phyloP scores from a whole-genome alignment of 177 flowering plant genomes.

The Tripterygium wilfordii region DNA sequence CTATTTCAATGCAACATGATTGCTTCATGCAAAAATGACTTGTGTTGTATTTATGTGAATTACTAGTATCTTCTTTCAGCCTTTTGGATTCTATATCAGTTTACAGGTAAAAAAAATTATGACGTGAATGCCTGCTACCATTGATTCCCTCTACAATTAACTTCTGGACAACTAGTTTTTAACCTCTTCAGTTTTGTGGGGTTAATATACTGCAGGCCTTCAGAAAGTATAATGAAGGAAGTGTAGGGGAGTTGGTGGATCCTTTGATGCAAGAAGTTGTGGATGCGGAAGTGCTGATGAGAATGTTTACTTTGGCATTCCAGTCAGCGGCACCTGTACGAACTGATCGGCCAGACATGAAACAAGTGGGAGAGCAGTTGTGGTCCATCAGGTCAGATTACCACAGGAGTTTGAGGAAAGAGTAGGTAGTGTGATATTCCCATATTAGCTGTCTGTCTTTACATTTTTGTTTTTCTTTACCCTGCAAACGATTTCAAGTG shows the following conservation, averaged over 20 bases:
- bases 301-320: slow-evolving; percentile 71
- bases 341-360: slow-evolving; percentile 84
- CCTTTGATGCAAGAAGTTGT: slow-evolving; percentile 61
- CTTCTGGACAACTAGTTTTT: no score
- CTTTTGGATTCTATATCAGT: no score
- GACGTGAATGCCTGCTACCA: no score
- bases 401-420: slow-evolving; percentile 17
- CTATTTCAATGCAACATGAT: no score
- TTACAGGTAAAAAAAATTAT: no score
- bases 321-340: slow-evolving; percentile 82
- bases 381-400: slow-evolving; percentile 49
- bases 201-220: slow-evolving; percentile 55
- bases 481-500: background rate
- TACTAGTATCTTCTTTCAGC: no score
- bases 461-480: background rate
- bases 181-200: background rate
- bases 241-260: slow-evolving; percentile 46
- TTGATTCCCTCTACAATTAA: no score
- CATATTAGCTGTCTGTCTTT: no score
- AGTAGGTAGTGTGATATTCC: no score
- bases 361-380: slow-evolving; percentile 66
- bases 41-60: no score
- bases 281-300: slow-evolving; percentile 31
- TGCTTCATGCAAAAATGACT: no score
- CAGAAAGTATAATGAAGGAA: slow-evolving; percentile 50